These are phyloP conservation scores for Aegilops sharonensis DNA, from an alignment of 176 grass and related monocot genomes.

Conservation along the genomic window DNA sequence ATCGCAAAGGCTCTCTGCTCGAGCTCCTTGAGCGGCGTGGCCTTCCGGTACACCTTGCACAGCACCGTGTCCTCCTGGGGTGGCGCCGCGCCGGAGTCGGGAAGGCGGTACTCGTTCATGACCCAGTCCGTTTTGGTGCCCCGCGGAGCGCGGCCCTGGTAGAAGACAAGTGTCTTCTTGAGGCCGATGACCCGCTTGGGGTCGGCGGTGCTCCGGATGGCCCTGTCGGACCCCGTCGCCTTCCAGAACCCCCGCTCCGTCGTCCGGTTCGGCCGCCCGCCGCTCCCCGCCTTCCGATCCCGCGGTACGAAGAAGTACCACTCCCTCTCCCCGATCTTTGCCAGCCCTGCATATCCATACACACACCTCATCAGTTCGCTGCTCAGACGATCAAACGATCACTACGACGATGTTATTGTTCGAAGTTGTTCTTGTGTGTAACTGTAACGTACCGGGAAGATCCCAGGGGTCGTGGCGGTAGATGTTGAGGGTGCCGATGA, in stretches of 20 bases:
- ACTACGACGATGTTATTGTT: background rate
- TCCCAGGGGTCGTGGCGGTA: slow-evolving; percentile 90
- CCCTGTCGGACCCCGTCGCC: slow-evolving; percentile 64
- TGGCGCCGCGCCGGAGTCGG: too few species aligned
- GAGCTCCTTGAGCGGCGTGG: slow-evolving; percentile 77
- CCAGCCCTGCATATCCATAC: slow-evolving; percentile 38
- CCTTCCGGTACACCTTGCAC: slow-evolving; percentile 91
- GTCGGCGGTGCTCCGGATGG: slow-evolving; percentile 41
- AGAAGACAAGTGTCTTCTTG: slow-evolving; percentile 97
- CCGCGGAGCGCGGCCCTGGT: slow-evolving; percentile 69
- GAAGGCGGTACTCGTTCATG: slow-evolving; percentile 95
- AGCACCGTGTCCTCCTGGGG: slow-evolving; percentile 73
- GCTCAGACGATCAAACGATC: too few species aligned
- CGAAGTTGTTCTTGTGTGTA: background rate
- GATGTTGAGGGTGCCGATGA: slow-evolving; percentile 82
- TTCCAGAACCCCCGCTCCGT: slow-evolving; percentile 92
- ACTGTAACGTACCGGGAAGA: slow-evolving; percentile 56
- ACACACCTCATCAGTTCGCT: background rate
- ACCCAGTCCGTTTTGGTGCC: slow-evolving; percentile 89
- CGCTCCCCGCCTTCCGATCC: slow-evolving; percentile 52
- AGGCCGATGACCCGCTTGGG: slow-evolving; percentile 74
- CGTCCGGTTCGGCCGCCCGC: slow-evolving; percentile 83
- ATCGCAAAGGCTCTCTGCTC: slow-evolving; percentile 57
- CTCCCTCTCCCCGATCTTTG: slow-evolving; percentile 87
- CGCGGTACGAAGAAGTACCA: slow-evolving; percentile 96